Base-by-base conservation (phyloP, 768 basidiomycete species). In the Tricholoma bakamatsutake region DNA sequence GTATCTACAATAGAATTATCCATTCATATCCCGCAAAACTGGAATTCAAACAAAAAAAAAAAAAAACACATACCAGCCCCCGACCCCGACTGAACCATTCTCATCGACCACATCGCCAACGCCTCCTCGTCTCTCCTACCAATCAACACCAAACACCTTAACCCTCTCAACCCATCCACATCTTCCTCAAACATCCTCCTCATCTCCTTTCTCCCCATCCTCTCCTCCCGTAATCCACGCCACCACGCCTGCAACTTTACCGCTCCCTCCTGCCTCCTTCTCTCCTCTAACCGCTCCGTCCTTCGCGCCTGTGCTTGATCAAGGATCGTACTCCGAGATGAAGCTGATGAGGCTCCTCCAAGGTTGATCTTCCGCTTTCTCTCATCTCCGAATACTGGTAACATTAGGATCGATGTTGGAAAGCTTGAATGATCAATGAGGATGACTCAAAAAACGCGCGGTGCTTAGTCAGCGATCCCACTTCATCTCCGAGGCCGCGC, bases 281-380 rank as follows among this genome's bases (percentile, higher is more conserved):
- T 81, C 18, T 71, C 71, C 51, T 81, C 79, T 28, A 77, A 70
- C 30, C 90, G 76, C 62, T 87, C 83, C 31, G 73, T 69, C 33
- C 89, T 73, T 52, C 79, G 78, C 17, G 77, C 77, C 61, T 81
- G 85, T 17, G 85, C 89, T 52, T 80, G 75, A 61, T 80, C 76
- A 48, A 91, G 72, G 63, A 93, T 79, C 34, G 79, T 71, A 12
- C 77, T 69, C 40, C 84, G 79, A 0, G 81, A 78, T 5, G 81
- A 63, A 2, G 75, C 76, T 17, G 78, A 67, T 0, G 75, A 77
- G 1, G 79, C 68, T 2, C 90, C 90, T 13, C 90, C 90, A 17
- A 92, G 78, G 66, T 92, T 91, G 60, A 92, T 92, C 61, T 79
- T 76, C 43, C 85, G 79, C 54, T 82, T 76, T 43, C 72, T 70